Base-by-base conservation (phyloP, 2,329 filamentous ascomycete species). In the Colletotrichum cordylinicola region DNA sequence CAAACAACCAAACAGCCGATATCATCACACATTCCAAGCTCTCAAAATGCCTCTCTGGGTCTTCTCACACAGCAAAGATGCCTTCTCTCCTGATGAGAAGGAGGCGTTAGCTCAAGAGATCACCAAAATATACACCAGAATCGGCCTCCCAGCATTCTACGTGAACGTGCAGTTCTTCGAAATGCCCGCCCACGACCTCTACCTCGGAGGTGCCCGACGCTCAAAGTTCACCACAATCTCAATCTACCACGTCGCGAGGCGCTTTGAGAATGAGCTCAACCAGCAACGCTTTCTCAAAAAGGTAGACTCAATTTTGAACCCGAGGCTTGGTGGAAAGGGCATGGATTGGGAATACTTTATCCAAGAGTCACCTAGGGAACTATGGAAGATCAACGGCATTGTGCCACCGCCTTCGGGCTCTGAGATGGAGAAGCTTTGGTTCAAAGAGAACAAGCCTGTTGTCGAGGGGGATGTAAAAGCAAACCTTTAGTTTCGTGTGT, bases 381-480 rank as follows among this genome's bases (percentile, higher is more conserved):
- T 68, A 8, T 68, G 66, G 52, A 68, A 60, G 16, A 68, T 68
- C 8, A 55, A 68, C 6, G 66, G 66, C 4, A 68, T 68, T 21
- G 21, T 39, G 8, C 52, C 66, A 9, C 66, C 66, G 13, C 66
- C 66, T 9, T 58, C 66, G 2, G 66, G 66, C 29, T 68, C 66
- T 24, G 52, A 58, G 48, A 58, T 37, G 66, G 52, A 67, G 37
- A 68, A 43, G 0, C 16, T 58, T 7, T 60, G 66, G 66, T 35
- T 37, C 52, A 12, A 31, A 9, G 43, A 60, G 13, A 31, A 68
- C 16, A 68, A 27, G 24, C 52, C 52, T 5, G 31, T 68, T 21
- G 29, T 58, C 3, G 94, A 94, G 58, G 92, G 60, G 1, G 8
- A 27, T 21, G 35, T 9, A 12, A 64, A 64, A 27, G 60, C 33